Conservation (phyloP, 805 yeast genomes). For the Suhomyces pyralidae region DNA sequence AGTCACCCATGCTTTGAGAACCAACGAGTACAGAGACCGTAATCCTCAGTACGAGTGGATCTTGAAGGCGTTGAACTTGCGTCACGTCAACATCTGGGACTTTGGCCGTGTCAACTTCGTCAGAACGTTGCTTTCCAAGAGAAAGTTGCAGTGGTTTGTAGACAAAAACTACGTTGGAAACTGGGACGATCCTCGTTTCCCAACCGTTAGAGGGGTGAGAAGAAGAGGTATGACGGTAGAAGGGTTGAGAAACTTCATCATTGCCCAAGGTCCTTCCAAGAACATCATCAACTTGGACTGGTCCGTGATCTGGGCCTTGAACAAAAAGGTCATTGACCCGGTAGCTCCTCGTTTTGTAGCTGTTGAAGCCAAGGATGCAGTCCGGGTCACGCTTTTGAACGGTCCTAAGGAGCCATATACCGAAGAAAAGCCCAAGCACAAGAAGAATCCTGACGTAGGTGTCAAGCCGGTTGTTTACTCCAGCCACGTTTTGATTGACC, state of each 20-base stretch:
- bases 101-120: slow-evolving; percentile 96
- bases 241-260: slow-evolving; percentile 89
- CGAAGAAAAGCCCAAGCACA: slow-evolving; percentile 29
- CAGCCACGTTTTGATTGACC: slow-evolving; percentile 23
- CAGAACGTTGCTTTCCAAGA: slow-evolving; percentile 90
- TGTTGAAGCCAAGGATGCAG: slow-evolving; percentile 60
- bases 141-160: slow-evolving; percentile 99
- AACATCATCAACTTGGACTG: slow-evolving; percentile 96
- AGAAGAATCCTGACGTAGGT: slow-evolving; percentile 30
- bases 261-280: slow-evolving; percentile 97
- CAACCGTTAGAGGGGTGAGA: slow-evolving; percentile 98
- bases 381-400: slow-evolving; percentile 53
- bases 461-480: slow-evolving; percentile 21
- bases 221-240: slow-evolving; percentile 99
- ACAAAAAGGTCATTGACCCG: slow-evolving; percentile 96
- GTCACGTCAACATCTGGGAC: slow-evolving; percentile 97
- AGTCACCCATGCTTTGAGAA: slow-evolving; percentile 96
- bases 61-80: slow-evolving; percentile 71
- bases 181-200: slow-evolving; percentile 99
- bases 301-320: slow-evolving; percentile 96
- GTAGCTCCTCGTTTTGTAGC: slow-evolving; percentile 95
- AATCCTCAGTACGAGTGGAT: slow-evolving; percentile 98
- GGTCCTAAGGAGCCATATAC: slow-evolving; percentile 19
- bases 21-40: slow-evolving; percentile 98
- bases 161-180: slow-evolving; percentile 82